A percentile compares a stretch with the other conserved stretches of the same genome.
phyloP scores from a whole-genome alignment of 2,329 filamentous ascomycete genomes.

The Dryadomyces quercivorus region DNA sequence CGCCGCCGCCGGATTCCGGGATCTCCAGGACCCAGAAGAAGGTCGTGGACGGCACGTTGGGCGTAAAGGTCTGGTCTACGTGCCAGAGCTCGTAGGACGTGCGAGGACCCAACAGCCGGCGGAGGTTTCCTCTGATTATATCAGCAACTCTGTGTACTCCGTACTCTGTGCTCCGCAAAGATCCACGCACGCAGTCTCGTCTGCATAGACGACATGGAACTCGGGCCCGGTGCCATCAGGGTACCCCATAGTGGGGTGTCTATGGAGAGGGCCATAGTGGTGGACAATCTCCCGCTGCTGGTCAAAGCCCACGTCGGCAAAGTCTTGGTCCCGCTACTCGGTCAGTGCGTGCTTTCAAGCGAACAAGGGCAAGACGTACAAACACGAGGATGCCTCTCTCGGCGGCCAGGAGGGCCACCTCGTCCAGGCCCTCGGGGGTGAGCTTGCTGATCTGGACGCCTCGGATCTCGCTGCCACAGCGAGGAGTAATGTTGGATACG shows the following conservation, averaged over 20 bases:
- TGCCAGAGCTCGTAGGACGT: slow-evolving; percentile 83
- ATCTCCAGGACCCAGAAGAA: slow-evolving; percentile 79
- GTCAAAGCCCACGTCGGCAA: slow-evolving; percentile 48
- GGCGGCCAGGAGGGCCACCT: slow-evolving; percentile 57
- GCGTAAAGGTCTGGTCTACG: slow-evolving; percentile 77
- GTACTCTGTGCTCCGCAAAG: too few relatives aligned
- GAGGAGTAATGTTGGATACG: slow-evolving; percentile 47
- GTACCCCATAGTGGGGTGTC: slow-evolving; percentile 54
- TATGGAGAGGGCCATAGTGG: slow-evolving; percentile 51
- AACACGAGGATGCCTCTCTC: slow-evolving; percentile 60
- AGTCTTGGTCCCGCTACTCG: slow-evolving; percentile 48
- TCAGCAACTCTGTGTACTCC: too few relatives aligned
- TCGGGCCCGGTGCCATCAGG: slow-evolving; percentile 52
- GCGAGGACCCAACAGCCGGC: slow-evolving; percentile 41
- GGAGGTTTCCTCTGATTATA: slow-evolving; percentile 24
- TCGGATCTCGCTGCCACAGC: slow-evolving; percentile 54
- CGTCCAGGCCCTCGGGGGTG: slow-evolving; percentile 50
- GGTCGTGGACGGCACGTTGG: slow-evolving; percentile 79
- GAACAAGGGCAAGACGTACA: slow-evolving; percentile 16
- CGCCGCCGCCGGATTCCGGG: slow-evolving; percentile 59
- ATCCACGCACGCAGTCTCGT: slow-evolving; percentile 36
- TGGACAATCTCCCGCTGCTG: slow-evolving; percentile 50
- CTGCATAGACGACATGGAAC: slow-evolving; percentile 59
- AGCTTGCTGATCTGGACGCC: slow-evolving; percentile 56
- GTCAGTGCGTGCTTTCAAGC: background rate